Base-by-base conservation (phyloP, 495 filamentous ascomycete species). In the Aspergillus conjunctus region DNA sequence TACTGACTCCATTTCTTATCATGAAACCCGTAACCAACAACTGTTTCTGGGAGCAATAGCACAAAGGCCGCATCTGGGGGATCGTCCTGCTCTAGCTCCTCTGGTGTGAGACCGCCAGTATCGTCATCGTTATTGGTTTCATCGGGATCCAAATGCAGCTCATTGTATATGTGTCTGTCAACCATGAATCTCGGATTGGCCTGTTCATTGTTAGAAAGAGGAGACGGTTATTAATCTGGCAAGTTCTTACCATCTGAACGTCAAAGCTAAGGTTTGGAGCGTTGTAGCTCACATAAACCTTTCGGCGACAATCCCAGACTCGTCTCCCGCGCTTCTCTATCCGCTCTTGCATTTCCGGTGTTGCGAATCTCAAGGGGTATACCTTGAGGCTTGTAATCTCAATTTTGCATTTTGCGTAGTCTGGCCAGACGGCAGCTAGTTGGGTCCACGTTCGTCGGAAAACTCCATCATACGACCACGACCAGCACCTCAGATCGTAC, bases 1-100 rank as follows among this genome's bases (percentile, higher is more conserved):
- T 77, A 61, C 59, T 74, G 50, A 70, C 76, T 48, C 70, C 79
- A 66, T 68, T 79, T 68, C 72, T 80, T 75, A 66, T 63, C 61
- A 58, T 68, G 61, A 60, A 80, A 65, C 55, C 72, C 62, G 46
- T 72, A 60, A 49, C 75, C 64, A 48, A 75, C 46, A 66, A 80
- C 63, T 61, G 64, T 60, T 1, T 62, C 53, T 22, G 67, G 62
- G 33, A 71, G 54, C 14, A 79, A 54, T n/a, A 73, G 63, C 6
- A 65, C 60, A 31, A 56, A 56, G 37, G 20, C 30, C 14, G 14
- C 14, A 9, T 17, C 15, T 20, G 53, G 53, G 1, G 39, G 51
- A 5, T 54, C 26, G 11, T 9, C 6, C 4, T 18, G 26, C n/a
- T 45, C 18, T 18, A 45, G 44, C 12, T 11, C 37, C 4, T 56